Percentiles rank a stretch among this genome's conserved stretches.
Evolutionary conservation across 345 rosid species (phyloP).

Genomic region (Hevea brasiliensis): DNA sequence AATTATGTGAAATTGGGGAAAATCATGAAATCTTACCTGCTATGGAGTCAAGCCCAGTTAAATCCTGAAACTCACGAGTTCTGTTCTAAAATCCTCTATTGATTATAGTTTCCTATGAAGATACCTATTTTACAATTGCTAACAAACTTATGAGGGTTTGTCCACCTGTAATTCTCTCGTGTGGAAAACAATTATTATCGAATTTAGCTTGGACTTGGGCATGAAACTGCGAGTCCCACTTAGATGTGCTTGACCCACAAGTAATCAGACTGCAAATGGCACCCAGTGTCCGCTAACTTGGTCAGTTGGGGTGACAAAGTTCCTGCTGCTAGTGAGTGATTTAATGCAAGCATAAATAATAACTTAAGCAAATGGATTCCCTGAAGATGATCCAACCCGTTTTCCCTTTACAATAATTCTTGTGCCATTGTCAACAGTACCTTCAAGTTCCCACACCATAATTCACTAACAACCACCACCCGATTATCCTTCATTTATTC

Average conservation of each 20-base stretch:
- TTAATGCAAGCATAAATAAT: constrained; percentile 33
- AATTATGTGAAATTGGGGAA: too few species aligned
- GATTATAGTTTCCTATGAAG: too few species aligned
- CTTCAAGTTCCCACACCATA: constrained; percentile 34
- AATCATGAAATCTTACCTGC: too few species aligned
- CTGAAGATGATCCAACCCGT: constrained; percentile 21
- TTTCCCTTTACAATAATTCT: constrained; percentile 55
- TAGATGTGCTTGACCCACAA: constrained; percentile 65
- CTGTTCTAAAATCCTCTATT: too few species aligned
- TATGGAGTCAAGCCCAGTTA: too few species aligned
- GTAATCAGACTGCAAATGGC: constrained; percentile 39
- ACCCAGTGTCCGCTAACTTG: constrained; percentile 39
- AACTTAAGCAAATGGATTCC: constrained; percentile 38
- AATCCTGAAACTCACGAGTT: too few species aligned
- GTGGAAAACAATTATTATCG: constrained; percentile 27
- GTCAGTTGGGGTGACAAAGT: constrained; percentile 35
- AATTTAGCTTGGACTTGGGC: constrained; percentile 20
- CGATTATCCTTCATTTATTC: neutral
- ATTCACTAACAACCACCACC: constrained; percentile 26
- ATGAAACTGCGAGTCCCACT: constrained; percentile 31
- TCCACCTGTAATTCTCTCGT: constrained; percentile 34
- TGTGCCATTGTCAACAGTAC: constrained; percentile 47
- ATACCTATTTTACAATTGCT: constrained; percentile 30
- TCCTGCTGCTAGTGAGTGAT: constrained; percentile 34
- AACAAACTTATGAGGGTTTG: constrained; percentile 37